Base-by-base conservation (phyloP, 192 early-diverging fungal genomes). In the Coemansia sp. region DNA sequence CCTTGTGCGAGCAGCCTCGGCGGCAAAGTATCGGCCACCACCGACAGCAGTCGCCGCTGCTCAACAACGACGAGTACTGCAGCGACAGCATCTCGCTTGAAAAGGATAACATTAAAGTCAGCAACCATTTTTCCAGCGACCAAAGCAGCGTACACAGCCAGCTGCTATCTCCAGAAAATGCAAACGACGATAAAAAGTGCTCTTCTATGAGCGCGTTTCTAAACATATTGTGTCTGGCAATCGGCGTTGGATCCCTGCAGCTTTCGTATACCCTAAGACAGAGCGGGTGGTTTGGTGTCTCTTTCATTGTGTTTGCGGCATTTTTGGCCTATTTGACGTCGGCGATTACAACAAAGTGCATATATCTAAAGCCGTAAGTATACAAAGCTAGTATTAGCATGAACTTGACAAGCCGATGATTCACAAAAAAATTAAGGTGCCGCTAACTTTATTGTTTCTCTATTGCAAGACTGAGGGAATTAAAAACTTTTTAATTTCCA, bases 351-450 rank as follows among this genome's bases (percentile, higher is more conserved):
- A 56, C 64, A 35, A 51, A 61, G 55, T 78, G 69, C 63, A 65
- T 78, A 50, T 78, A 78, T 29, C 60, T 78, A 35, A 78, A 78
- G 48, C 69, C 69, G 74, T 77, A 77, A 77, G 74, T 71, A 68
- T 55, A 30, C 7, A 9, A 16, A 25, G 10, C 5, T 8, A 51
- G n/a, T n/a, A n/a, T n/a, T n/a, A n/a, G n/a, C n/a, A n/a, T n/a
- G n/a, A n/a, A n/a, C n/a, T n/a, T n/a, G n/a, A n/a, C n/a, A n/a
- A n/a, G n/a, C n/a, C n/a, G n/a, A n/a, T n/a, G n/a, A n/a, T n/a
- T n/a, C n/a, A n/a, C n/a, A n/a, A n/a, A n/a, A n/a, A n/a, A n/a
- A n/a, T n/a, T n/a, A n/a, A n/a, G n/a, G n/a, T n/a, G n/a, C n/a
- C n/a, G n/a, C n/a, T n/a, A n/a, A n/a, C n/a, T n/a, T n/a, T n/a